Evolutionary conservation across 2,329 filamentous ascomycete species (phyloP).

Genomic region (Dactylellina cionopaga): DNA sequence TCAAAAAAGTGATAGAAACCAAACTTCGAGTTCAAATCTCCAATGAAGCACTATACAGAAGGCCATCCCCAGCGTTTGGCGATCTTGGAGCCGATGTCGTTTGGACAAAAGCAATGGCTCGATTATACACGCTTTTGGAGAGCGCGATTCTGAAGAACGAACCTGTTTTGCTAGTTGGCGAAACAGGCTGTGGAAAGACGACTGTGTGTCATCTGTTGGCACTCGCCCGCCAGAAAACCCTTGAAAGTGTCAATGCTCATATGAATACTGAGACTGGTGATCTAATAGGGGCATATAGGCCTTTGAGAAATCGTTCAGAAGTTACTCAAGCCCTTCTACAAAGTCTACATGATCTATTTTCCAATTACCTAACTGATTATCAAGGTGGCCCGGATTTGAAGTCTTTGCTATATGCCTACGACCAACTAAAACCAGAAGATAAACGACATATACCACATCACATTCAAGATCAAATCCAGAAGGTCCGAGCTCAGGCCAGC

Average conservation of each 20-base stretch:
- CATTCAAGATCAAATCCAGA: conserved; percentile 63
- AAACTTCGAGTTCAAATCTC: conserved; percentile 89
- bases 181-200: conserved; percentile 97
- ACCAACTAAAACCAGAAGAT: conserved; percentile 64
- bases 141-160: conserved; percentile 89
- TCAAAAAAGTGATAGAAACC: conserved; percentile 87
- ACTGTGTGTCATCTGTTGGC: conserved; percentile 93
- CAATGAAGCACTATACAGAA: conserved; percentile 75
- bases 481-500: conserved; percentile 72
- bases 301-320: conserved; percentile 82
- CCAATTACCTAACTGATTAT: conserved; percentile 52
- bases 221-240: conserved; percentile 76
- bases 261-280: conserved; percentile 98
- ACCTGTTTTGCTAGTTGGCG: conserved; percentile 91
- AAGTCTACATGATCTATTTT: conserved; percentile 68
- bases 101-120: conserved; percentile 94
- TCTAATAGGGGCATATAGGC: conserved; percentile 92
- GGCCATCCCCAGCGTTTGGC: conserved; percentile 13
- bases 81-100: conserved; percentile 68
- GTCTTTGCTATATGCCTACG: conserved; percentile 70
- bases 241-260: conserved; percentile 95
- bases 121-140: conserved; percentile 88
- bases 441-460: conserved; percentile 64
- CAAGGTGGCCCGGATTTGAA: conserved; percentile 64
- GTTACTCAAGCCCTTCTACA: conserved; percentile 73